Percentiles rank a stretch among this genome's conserved stretches.
phyloP scores from a whole-genome alignment of 495 filamentous ascomycete genomes.

The Thozetella sp. region DNA sequence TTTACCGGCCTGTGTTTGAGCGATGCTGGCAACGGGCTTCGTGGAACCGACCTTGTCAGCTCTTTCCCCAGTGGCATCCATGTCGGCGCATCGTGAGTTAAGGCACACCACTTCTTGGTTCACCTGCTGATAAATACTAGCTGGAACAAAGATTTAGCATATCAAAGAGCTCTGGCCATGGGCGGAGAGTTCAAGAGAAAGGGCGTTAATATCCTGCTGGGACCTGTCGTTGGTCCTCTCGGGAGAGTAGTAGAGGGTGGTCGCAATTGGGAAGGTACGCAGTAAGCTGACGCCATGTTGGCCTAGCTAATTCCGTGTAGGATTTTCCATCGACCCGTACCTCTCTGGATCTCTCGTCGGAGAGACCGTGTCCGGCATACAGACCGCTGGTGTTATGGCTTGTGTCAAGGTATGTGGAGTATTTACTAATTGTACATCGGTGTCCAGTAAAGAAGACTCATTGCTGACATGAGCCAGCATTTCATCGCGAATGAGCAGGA shows the following conservation, averaged over 20 bases:
- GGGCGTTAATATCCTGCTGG: constrained; percentile 68
- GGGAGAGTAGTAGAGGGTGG: constrained; percentile 54
- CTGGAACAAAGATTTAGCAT: constrained; percentile 59
- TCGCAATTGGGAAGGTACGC: constrained; percentile 63
- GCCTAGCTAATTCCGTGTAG: too few relatives aligned
- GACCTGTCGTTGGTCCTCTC: constrained; percentile 63
- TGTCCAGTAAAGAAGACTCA: too few relatives aligned
- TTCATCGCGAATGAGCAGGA: constrained; percentile 71
- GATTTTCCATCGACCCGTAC: constrained; percentile 51
- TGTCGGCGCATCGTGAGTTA: constrained; percentile 56
- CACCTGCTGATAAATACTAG: constrained; percentile 36
- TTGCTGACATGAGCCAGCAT: too few relatives aligned
- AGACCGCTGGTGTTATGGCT: constrained; percentile 55
- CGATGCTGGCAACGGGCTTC: constrained; percentile 66
- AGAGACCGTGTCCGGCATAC: constrained; percentile 49
- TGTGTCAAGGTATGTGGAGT: too few relatives aligned
- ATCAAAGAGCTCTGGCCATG: constrained; percentile 50
- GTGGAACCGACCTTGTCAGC: constrained; percentile 62
- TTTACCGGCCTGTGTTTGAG: constrained; percentile 66
- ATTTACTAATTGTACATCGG: too few relatives aligned
- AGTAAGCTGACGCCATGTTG: too few relatives aligned
- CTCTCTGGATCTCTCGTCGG: constrained; percentile 44
- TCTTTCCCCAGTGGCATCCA: constrained; percentile 57
- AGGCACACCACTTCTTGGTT: not conserved
- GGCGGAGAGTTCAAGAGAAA: constrained; percentile 60